Base-by-base conservation (phyloP, 2,329 filamentous ascomycete species). In the Plectosphaerella cucumerina region DNA sequence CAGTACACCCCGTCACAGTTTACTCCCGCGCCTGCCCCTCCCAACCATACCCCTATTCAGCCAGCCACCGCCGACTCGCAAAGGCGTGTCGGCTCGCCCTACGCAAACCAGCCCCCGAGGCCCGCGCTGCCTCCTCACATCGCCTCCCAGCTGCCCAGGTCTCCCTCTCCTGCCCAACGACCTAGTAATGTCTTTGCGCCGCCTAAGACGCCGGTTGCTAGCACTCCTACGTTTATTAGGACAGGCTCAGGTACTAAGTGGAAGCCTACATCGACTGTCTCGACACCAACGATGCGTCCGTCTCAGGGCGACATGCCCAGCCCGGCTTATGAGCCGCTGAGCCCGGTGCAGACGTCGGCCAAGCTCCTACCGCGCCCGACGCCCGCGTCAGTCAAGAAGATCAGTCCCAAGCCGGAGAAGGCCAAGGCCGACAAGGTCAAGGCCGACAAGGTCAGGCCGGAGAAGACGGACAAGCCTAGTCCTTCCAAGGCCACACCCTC, bases 281-380 rank as follows among this genome's bases (percentile, higher is more conserved):
- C 81, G 5, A 86, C 83, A 2, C 83, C 83, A 2, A 12, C 11
- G 6, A 10, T 18, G 10, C 63, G 66, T 17, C 70, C 67, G 10
- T 53, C 58, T 11, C 34, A 33, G 22, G 47, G 37, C 17, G 72
- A 75, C 44, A 63, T 71, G 15, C 70, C 73, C 33, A 80, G 79
- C 52, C 83, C 83, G 3, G 72, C 74, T 4, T 76, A 71, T 51
- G 83, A 86, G 57, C 81, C 81, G 1, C 68, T 85, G 4, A 86
- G 82, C 55, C 83, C 82, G 3, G 70, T 79, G 1, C 62, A 68
- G 42, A 66, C 65, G 26, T 62, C 69, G 45, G 63, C 70, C 33
- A 67, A 70, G 15, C 53, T 73, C 14, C 62, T 68, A 17, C 67
- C 65, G 41, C 59, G 64, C 35, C 54, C 68, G 56, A 58, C 67